Conservation (phyloP, 164 flowering plant genomes). For the Akebia trifoliata region DNA sequence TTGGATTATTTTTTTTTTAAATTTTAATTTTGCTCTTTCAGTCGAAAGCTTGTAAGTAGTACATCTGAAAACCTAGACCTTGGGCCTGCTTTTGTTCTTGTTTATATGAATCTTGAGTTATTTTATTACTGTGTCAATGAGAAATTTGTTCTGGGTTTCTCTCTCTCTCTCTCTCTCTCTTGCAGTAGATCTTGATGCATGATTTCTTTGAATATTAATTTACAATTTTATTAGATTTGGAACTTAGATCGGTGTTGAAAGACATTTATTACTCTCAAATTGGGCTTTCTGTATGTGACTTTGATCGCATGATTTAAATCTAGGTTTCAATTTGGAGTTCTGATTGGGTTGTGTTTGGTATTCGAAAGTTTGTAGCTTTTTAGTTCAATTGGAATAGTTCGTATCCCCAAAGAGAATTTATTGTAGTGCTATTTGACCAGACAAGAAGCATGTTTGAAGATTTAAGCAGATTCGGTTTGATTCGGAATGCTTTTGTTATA, state of each 20-base stretch:
- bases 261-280: neutral
- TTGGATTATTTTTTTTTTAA: too few species aligned
- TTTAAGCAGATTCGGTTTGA: too few species aligned
- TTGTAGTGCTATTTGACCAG: too few species aligned
- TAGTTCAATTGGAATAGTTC: too few species aligned
- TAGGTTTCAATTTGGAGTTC: neutral
- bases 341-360: too few species aligned
- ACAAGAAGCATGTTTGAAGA: too few species aligned
- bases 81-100: neutral
- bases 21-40: neutral
- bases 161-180: neutral
- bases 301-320: neutral
- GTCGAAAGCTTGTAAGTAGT: neutral
- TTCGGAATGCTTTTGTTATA: too few species aligned
- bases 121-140: too few species aligned
- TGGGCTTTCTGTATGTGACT: neutral
- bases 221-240: too few species aligned
- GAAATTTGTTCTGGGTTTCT: conserved; percentile 1
- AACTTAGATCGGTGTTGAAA: neutral
- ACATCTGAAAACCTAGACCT: neutral
- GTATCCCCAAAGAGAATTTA: too few species aligned
- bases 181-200: neutral
- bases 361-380: too few species aligned
- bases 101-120: neutral
- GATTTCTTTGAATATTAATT: neutral